Conservation (phyloP, 345 rosid genomes). For the Populus nigra region DNA sequence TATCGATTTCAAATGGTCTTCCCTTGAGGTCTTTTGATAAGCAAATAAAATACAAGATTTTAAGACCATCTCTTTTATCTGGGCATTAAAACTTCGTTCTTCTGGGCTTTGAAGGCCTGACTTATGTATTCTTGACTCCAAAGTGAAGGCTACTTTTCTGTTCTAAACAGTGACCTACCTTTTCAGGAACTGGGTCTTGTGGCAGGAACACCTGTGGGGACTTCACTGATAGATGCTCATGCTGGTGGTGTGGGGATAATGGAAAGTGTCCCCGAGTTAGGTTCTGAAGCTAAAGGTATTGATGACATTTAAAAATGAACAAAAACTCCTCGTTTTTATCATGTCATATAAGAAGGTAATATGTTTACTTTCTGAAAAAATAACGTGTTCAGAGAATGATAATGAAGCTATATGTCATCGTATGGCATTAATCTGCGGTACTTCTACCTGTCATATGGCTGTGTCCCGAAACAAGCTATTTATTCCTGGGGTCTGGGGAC, state of each 20-base stretch:
- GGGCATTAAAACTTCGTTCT: constrained; percentile 11
- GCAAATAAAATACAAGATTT: constrained; percentile 30
- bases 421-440: constrained; percentile 91
- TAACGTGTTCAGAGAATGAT: constrained; percentile 41
- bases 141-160: constrained; percentile 10
- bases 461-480: constrained; percentile 75
- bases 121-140: constrained; percentile 2
- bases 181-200: constrained; percentile 75
- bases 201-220: constrained; percentile 84
- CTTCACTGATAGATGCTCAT: constrained; percentile 95
- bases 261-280: constrained; percentile 63
- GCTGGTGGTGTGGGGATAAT: constrained; percentile 97
- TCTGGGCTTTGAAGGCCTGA: constrained; percentile 28
- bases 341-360: background rate
- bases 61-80: constrained; percentile 15
- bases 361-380: background rate
- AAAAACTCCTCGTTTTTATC: background rate
- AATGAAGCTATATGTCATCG: constrained; percentile 68
- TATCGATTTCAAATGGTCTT: constrained; percentile 41
- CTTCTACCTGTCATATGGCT: constrained; percentile 98
- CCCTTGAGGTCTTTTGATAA: constrained; percentile 38
- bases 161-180: constrained; percentile 13
- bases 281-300: constrained; percentile 53
- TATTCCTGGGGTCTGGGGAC: constrained; percentile 99
- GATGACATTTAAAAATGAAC: background rate